A percentile compares a stretch with the other conserved stretches of the same genome.
phyloP scores from a whole-genome alignment of 2,329 filamentous ascomycete genomes.

The Periconia macrospinosa region DNA sequence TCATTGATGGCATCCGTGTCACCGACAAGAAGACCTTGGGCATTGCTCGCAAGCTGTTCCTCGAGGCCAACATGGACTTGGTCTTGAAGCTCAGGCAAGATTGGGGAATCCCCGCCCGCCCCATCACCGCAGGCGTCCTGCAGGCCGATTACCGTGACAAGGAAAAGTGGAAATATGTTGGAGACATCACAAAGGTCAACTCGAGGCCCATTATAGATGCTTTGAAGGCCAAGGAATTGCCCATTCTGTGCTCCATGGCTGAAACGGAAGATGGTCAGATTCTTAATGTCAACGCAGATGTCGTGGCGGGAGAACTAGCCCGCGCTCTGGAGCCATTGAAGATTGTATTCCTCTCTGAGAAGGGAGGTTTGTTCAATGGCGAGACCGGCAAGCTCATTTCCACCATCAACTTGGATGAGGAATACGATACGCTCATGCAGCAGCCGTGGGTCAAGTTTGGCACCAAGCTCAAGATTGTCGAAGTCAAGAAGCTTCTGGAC shows the following conservation, averaged over 20 bases:
- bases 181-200: conserved; percentile 92
- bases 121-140: conserved; percentile 88
- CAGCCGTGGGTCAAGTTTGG: conserved; percentile 96
- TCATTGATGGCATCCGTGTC: conserved; percentile 93
- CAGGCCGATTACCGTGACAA: conserved; percentile 93
- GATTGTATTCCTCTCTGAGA: conserved; percentile 98
- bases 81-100: conserved; percentile 81
- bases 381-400: conserved; percentile 95
- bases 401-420: conserved; percentile 94
- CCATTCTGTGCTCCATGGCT: conserved; percentile 94
- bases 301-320: conserved; percentile 90
- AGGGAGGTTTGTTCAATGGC: conserved; percentile 92
- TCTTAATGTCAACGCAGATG: conserved; percentile 96
- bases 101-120: conserved; percentile 84
- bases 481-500: conserved; percentile 92
- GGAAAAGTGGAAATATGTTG: conserved; percentile 93
- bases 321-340: conserved; percentile 88
- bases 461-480: conserved; percentile 93
- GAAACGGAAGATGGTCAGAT: conserved; percentile 90
- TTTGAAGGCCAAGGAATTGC: conserved; percentile 83
- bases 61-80: conserved; percentile 93
- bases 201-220: conserved; percentile 87
- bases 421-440: conserved; percentile 89
- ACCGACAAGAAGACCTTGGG: conserved; percentile 94
- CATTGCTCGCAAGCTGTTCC: conserved; percentile 86